These are phyloP conservation scores for Gloeopeniophorella convolvens DNA, from an alignment of 768 basidiomycete genomes.

Conservation along the genomic window DNA sequence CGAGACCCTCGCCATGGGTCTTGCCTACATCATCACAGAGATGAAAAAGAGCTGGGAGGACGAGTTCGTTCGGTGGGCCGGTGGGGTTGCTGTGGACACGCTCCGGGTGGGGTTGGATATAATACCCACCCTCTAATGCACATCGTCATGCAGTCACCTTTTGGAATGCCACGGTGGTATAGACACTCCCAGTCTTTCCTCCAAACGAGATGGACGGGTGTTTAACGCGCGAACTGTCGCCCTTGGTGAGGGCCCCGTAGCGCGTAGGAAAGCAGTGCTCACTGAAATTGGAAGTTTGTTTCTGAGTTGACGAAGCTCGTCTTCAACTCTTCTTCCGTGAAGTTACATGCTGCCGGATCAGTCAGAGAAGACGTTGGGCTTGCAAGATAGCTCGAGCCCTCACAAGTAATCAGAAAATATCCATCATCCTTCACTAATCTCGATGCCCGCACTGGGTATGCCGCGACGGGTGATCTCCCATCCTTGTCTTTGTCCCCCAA, in stretches of 20 bases:
- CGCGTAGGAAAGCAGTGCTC: constrained; percentile 24
- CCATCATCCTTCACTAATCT: constrained; percentile 59
- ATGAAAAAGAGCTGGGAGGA: constrained; percentile 31
- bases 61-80: constrained; percentile 57
- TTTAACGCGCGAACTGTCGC: constrained; percentile 59
- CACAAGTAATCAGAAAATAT: constrained; percentile 75
- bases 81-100: constrained; percentile 60
- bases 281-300: constrained; percentile 61
- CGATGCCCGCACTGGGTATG: constrained; percentile 54
- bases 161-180: constrained; percentile 68
- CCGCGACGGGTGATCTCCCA: constrained; percentile 46
- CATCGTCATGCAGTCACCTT: constrained; percentile 25
- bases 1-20: constrained; percentile 63
- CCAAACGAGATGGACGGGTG: constrained; percentile 73
- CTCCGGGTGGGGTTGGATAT: constrained; percentile 58
- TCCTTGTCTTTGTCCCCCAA: constrained; percentile 51
- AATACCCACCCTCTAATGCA: constrained; percentile 30
- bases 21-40: constrained; percentile 60
- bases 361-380: neutral
- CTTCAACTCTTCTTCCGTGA: constrained; percentile 71
- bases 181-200: constrained; percentile 65
- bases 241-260: neutral
- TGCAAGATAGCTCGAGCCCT: constrained; percentile 26
- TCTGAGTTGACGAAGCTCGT: constrained; percentile 41
- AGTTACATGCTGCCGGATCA: constrained; percentile 54